Base-by-base conservation (phyloP, 2,329 filamentous ascomycete species). In the Colletotrichum salicis region DNA sequence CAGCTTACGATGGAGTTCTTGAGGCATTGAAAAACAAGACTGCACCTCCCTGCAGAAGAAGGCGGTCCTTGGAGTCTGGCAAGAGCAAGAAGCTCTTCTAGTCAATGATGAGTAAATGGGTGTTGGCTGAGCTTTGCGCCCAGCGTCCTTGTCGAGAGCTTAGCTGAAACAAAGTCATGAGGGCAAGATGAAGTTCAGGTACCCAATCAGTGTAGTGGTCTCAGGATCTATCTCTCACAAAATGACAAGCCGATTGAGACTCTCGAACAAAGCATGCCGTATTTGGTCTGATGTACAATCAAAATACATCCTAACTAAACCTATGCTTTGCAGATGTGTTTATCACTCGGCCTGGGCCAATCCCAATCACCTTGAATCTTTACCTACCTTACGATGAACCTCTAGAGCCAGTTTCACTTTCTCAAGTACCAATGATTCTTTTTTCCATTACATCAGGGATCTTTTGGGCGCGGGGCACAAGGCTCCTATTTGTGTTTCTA, bases 1-100 rank as follows among this genome's bases (percentile, higher is more conserved):
- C 84, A 0, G 84, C 85, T 2, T 86, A 83, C 73, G 75, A 80
- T 19, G 81, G 80, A 19, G 76, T 81, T 35, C 74, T 82, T 12
- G 77, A 77, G 69, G 82, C 78, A 6, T 70, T 84, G 57, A 80
- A 78, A 74, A 82, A 82, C 74, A 67, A 61, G 57, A 72, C 70
- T 22, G 70, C 67, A 11, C 29, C 70, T 22, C 67, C 70, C 19
- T 70, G 67, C 67, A 65, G 61, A 15, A 72, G 70, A 12, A 62
- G 70, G 52, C 56, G 67, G n/a, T 19, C 60, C 8, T 24, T 71
- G 5, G 52, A 45, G 37, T 52, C 58, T 35, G 57, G 56, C 15
- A 62, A 71, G 57, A 72, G 70, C 61, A 67, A 60, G 31, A 62
- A 48, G 13, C 61, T 72, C 13, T 58, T 65, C 45, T 71, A 62